Evolutionary conservation across 768 basidiomycete genomes (phyloP), one percentile per base, ranked within the genome.

Genomic region (Kwoniella sp.): DNA sequence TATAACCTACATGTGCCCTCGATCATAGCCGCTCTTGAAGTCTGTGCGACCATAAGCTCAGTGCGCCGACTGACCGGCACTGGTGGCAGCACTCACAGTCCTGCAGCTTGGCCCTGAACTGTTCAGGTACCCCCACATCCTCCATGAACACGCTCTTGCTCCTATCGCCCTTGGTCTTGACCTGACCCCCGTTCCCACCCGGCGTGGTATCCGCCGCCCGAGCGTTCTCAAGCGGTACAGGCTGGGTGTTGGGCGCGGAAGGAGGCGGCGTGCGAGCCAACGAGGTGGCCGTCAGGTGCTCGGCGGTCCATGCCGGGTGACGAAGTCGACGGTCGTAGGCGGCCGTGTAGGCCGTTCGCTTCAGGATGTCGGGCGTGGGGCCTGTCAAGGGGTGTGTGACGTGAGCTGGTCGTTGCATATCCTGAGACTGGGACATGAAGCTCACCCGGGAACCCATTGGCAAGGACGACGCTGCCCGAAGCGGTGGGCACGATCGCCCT

Each of bases 271-370:
- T 81, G 47, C 79, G 80, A 25, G 81, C 80, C 10, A 95, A 76
- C 0, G 85, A 85, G 0, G 85, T 81, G 6, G 82, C 80, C 0
- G 90, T 95, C 29, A 99, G 78, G 70, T 98, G 92, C 72, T 99
- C 91, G 4, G 91, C 95, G 0, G 93, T 95, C 92, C 93, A 98
- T 27, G 91, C 82, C 2, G 93, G 91, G 76, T 98, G 92, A 15
- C 89, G 80, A 50, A 92, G 76, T 11, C 88, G 80, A 46, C 95
- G 79, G 73, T 99, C 95, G 72, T 99, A 98, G 8, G 82, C 88
- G 0, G 89, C 84, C 19, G 86, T 84, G 65, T 95, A 96, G 14
- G 87, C 90, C 68, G 82, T 82, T 42, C 89, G 81, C 37, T 84
- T 80, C 19, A 95, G 77, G 11, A 84, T 69, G 75, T 95, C 92